phyloP scores from a whole-genome alignment of 1,139 yeast species.

The Diutina rugosa region DNA sequence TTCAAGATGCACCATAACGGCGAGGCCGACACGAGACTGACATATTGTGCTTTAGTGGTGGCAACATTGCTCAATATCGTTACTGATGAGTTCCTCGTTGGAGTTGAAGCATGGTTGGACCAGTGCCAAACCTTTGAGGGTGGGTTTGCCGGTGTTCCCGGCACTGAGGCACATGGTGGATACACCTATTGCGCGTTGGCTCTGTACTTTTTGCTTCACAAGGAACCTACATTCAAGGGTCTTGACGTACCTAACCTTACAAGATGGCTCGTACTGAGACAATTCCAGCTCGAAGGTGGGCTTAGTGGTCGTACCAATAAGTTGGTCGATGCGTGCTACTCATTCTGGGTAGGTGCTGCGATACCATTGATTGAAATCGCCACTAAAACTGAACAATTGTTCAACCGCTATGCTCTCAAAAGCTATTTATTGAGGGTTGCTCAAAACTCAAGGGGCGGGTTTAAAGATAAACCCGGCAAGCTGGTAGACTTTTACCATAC shows the following conservation, averaged over 20 bases:
- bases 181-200: constrained; percentile 88
- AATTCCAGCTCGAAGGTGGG: constrained; percentile 67
- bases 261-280: constrained; percentile 64
- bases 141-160: constrained; percentile 77
- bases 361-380: constrained; percentile 51
- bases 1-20: constrained; percentile 68
- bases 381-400: constrained; percentile 16
- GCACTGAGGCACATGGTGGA: constrained; percentile 94
- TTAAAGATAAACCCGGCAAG: constrained; percentile 80
- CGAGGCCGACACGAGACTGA: constrained; percentile 78
- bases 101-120: constrained; percentile 47
- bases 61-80: constrained; percentile 54
- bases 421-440: constrained; percentile 66
- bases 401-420: constrained; percentile 42
- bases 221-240: constrained; percentile 9
- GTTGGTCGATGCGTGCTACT: constrained; percentile 91
- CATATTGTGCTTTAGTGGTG: constrained; percentile 73
- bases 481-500: constrained; percentile 82
- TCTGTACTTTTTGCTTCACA: constrained; percentile 37
- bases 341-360: constrained; percentile 89
- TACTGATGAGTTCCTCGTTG: constrained; percentile 46
- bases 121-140: constrained; percentile 89
- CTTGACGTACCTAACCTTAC: constrained; percentile 30
- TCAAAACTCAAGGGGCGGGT: constrained; percentile 58
- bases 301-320: constrained; percentile 84